Conservation (phyloP, 257 asterid species). For the Marsdenia floribunda region DNA sequence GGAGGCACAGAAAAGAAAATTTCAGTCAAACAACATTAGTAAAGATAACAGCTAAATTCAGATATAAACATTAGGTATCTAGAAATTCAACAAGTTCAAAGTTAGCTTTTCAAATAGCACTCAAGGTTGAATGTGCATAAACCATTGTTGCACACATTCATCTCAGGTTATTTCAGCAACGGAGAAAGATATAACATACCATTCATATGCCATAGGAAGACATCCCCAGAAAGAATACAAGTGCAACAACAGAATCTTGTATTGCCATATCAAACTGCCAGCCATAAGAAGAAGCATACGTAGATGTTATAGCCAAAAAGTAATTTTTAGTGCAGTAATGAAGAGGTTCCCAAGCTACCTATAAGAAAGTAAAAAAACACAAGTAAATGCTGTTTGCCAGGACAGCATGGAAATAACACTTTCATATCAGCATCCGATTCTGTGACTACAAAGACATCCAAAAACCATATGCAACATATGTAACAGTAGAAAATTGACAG, state of each 20-base stretch:
- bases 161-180: background rate
- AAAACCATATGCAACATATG: background rate
- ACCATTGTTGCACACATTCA: background rate
- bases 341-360: background rate
- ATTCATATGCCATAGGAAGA: no score
- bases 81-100: background rate
- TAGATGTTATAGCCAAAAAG: background rate
- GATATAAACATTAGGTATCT: background rate
- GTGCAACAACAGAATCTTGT: slow-evolving; percentile 79
- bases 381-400: background rate
- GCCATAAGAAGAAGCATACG: slow-evolving; percentile 14
- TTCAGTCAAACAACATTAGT: no score
- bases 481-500: background rate
- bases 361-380: background rate
- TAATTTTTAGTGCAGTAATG: background rate
- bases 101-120: background rate
- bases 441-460: background rate
- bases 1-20: no score
- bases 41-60: background rate
- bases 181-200: slow-evolving; percentile 18
- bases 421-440: background rate
- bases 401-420: background rate
- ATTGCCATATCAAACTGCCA: slow-evolving; percentile 80
- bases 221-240: slow-evolving; percentile 87
- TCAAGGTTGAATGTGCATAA: background rate